Percentiles rank a stretch among this genome's conserved stretches.
These are phyloP conservation scores for Coemansia sp. DNA, from an alignment of 192 early-diverging fungal species.

Conservation along the genomic window DNA sequence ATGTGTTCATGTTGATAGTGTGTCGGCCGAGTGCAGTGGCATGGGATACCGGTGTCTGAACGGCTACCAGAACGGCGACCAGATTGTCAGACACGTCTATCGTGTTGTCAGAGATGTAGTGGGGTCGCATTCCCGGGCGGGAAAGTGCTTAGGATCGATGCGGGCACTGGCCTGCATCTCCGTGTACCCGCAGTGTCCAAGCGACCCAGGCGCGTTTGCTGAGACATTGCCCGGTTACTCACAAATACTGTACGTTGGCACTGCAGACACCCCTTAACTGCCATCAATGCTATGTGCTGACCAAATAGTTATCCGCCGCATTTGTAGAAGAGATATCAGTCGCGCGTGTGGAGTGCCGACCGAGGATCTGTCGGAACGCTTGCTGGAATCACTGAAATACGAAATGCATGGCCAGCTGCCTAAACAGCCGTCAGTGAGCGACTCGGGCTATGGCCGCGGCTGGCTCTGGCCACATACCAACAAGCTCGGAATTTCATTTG, in stretches of 20 bases:
- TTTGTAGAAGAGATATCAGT: constrained; percentile 3
- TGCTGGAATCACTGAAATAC: constrained; percentile 4
- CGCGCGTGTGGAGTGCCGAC: constrained; percentile 9
- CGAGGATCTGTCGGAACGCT: constrained; percentile 17
- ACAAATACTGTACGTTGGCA: constrained; percentile 17
- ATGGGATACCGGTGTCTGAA: background rate
- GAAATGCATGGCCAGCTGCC: background rate
- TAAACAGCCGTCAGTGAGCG: background rate
- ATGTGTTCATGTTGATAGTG: background rate
- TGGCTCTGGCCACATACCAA: too few species aligned
- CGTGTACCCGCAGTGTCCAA: constrained; percentile 13
- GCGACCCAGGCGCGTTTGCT: background rate
- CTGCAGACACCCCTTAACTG: too few species aligned
- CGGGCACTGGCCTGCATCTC: constrained; percentile 20
- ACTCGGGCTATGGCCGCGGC: too few species aligned
- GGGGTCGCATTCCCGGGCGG: background rate
- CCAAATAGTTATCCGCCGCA: too few species aligned
- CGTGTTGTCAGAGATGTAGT: background rate
- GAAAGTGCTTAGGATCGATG: constrained; percentile 10
- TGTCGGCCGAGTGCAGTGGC: constrained; percentile 11
- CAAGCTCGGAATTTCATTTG: too few species aligned
- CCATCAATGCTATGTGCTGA: too few species aligned
- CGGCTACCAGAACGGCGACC: constrained; percentile 13
- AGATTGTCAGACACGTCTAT: constrained; percentile 5
- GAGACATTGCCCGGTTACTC: constrained; percentile 16